phyloP scores from a whole-genome alignment of 306 rosid genomes.

The Corylus avellana region DNA sequence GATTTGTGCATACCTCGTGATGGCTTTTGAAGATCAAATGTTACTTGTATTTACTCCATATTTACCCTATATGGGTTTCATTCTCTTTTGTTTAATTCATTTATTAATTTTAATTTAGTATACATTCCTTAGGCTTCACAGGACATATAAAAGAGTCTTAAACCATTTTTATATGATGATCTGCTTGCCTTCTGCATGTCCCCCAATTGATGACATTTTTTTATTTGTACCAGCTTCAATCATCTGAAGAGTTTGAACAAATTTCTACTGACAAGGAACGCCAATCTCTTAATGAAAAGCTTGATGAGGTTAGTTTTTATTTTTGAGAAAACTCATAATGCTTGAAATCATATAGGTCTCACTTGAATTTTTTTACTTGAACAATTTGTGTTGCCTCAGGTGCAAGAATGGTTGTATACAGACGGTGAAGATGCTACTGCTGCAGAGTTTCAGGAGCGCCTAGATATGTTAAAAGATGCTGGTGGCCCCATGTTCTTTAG shows the following conservation, averaged over 20 bases:
- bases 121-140: background rate
- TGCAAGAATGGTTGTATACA: constrained; percentile 93
- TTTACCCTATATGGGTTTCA: background rate
- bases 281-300: constrained; percentile 73
- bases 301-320: constrained; percentile 70
- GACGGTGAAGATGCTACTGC: constrained; percentile 99
- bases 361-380: background rate
- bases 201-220: constrained; percentile 11
- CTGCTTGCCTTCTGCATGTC: background rate
- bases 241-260: constrained; percentile 63
- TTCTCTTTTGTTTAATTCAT: background rate
- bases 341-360: background rate
- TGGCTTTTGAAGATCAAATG: background rate
- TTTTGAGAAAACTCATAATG: constrained; percentile 19
- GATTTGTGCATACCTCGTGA: background rate
- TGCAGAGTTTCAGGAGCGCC: constrained; percentile 71
- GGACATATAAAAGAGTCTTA: background rate
- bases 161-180: background rate
- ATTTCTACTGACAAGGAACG: constrained; percentile 79
- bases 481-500: constrained; percentile 93
- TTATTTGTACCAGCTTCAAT: constrained; percentile 68
- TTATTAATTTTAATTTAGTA: background rate
- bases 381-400: constrained; percentile 49
- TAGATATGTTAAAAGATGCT: constrained; percentile 66
- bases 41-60: background rate